phyloP scores from a whole-genome alignment of 1,284 basidiomycete species.

The Athelia psychrophila region DNA sequence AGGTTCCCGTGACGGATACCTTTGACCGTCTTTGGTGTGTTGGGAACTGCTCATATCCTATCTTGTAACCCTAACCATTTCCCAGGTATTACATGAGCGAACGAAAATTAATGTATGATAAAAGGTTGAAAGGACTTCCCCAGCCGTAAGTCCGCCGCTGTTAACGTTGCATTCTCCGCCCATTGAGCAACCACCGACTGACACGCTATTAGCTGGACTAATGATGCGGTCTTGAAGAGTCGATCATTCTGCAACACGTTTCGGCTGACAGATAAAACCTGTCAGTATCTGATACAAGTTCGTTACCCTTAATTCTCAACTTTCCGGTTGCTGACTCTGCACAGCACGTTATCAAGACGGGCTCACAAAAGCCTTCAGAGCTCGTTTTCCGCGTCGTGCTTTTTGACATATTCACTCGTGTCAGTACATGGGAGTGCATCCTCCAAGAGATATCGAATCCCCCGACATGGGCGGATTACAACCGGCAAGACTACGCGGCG shows the following conservation, averaged over 20 bases:
- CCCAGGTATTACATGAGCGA: conserved; percentile 23
- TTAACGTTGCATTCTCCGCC: too few relatives aligned
- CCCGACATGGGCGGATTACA: conserved; percentile 49
- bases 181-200: too few relatives aligned
- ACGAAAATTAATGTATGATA: conserved; percentile 52
- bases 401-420: conserved; percentile 58
- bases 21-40: conserved; percentile 59
- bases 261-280: conserved; percentile 13
- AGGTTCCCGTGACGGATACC: conserved; percentile 41
- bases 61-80: too few relatives aligned
- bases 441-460: conserved; percentile 44
- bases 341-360: conserved; percentile 62
- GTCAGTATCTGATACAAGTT: neutral
- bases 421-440: conserved; percentile 61
- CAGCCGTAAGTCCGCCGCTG: conserved; percentile 40
- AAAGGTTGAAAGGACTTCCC: conserved; percentile 42
- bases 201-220: conserved; percentile 47
- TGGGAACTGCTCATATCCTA: conserved; percentile 29
- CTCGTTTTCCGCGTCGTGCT: conserved; percentile 59
- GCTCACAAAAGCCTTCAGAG: conserved; percentile 49
- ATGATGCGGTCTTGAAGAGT: conserved; percentile 44
- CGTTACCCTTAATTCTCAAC: neutral
- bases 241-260: conserved; percentile 62
- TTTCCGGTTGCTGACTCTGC: conserved; percentile 46
- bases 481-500: conserved; percentile 40